A percentile compares a stretch with the other conserved stretches of the same genome.
Conservation (phyloP, 306 rosid genomes). For the Bauhinia variegata region DNA sequence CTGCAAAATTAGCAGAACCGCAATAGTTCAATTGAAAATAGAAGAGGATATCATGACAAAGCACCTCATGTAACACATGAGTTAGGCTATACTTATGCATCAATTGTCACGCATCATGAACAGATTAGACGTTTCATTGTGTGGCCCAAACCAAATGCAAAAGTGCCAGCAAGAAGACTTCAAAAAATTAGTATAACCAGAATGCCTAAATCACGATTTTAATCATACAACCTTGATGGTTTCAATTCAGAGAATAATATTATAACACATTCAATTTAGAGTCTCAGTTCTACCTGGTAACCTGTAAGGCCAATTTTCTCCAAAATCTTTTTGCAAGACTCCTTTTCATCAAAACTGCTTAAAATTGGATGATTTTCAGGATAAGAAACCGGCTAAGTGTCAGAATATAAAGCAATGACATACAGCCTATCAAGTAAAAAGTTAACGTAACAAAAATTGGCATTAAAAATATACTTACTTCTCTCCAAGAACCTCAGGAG, state of each 20-base stretch:
- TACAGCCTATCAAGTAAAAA: constrained; percentile 27
- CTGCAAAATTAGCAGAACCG: constrained; percentile 52
- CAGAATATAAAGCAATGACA: constrained; percentile 29
- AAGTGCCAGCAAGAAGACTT: constrained; percentile 15
- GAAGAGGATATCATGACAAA: constrained; percentile 29
- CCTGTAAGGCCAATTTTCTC: constrained; percentile 70
- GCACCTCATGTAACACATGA: neutral
- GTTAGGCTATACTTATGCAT: constrained; percentile 28
- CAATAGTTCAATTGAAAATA: constrained; percentile 27
- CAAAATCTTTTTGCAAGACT: constrained; percentile 63
- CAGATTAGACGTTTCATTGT: constrained; percentile 29
- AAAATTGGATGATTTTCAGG: constrained; percentile 41
- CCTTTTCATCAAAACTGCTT: constrained; percentile 72
- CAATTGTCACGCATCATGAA: constrained; percentile 11
- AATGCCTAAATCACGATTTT: constrained; percentile 28
- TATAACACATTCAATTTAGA: constrained; percentile 4
- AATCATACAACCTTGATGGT: constrained; percentile 1
- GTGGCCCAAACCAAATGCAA: constrained; percentile 9
- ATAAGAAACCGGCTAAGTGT: constrained; percentile 29
- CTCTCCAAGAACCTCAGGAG: constrained; percentile 74
- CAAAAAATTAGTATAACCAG: constrained; percentile 2
- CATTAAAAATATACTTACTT: constrained; percentile 58
- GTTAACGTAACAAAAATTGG: constrained; percentile 12
- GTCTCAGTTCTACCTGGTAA: constrained; percentile 74
- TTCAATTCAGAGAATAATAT: neutral